Base-by-base conservation (phyloP, 345 rosid species). In the Citrus mangshanensis region DNA sequence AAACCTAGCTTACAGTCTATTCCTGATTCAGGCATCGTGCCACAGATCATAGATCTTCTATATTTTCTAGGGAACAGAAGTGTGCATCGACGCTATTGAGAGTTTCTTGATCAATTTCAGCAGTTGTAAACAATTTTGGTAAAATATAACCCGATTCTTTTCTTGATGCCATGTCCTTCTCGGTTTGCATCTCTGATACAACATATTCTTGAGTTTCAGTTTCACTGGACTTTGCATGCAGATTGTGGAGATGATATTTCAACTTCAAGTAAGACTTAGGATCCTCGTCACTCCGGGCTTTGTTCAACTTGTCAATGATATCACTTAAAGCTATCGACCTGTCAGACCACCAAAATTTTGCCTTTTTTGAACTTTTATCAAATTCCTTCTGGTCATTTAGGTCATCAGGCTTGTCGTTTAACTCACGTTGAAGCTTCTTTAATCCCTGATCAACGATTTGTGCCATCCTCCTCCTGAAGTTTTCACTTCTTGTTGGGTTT, bases 231-330 rank as follows among this genome's bases (percentile, higher is more conserved):
- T 63, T 42, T 7, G 46, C 12, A 12, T 30, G 80, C 18, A 59
- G 81, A 74, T 56, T 42, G 66, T 54, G 77, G 37, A 89, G 86
- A 82, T 89, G 90, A 68, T 91, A 74, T 83, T 87, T 91, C 80
- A 90, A 78, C 77, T 91, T 97, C 82, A 79, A 62, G 80, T 93
- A 94, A 73, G 92, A 88, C 72, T 88, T 90, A 67, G 94, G 85
- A 86, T 94, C 98, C 60, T 92, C 97, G 58, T 89, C 93, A 38
- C 80, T 92, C 78, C 93, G 89, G 76, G 94, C 92, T 89, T 87
- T 91, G 87, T 88, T 92, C 84, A 96, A 73, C 86, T 89, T 92
- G 49, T 91, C 99, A 2, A 82, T 81, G 68, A 93, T 85, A 56
- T 96, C 94, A 77, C 37, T 85, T 72, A 91, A 69, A 60, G 86